Base-by-base conservation (phyloP, 108 stramenopile species). In the Cylindrotheca closterium region DNA sequence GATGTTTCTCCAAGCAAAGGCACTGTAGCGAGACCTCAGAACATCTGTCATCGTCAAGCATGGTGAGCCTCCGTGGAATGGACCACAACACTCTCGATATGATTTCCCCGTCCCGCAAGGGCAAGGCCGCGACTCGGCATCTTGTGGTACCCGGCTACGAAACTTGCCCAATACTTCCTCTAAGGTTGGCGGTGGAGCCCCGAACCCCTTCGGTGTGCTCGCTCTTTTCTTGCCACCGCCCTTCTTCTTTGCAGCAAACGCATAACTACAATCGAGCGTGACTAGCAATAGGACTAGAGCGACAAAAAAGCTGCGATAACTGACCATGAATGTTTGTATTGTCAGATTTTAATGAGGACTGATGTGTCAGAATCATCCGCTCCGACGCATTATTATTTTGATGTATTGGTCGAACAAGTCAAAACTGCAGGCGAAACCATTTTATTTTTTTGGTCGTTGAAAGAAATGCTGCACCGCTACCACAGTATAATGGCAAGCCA, bases 21-120 rank as follows among this genome's bases (percentile, higher is more conserved):
- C 86, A 17, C 75, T 64, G 32, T 88, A 91, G 51, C 90, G 58
- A 26, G 84, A 78, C 25, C 73, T 75, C 48, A 91, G 60, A 0
- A 91, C 86, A 55, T 84, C 73, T 12, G 58, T 34, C 8, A 49
- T 29, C 24, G 62, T 63, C 33, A 68, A 58, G 22, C 79, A 70
- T 54, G 58, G 30, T 37, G 45, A 42, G 8, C 57, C 58, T 47
- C 78, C 67, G 32, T 86, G 84, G 24, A 75, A 74, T 2, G 77
- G 81, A 33, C 58, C 68, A 61, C 90, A 91, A 54, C 90, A 91
- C 0, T 77, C 68, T 18, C 51, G 61, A 58, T 87, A 85, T 5
- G 56, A 37, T 45, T 70, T 58, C 42, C 65, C 55, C 10, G 60
- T 58, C n/a, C 80, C 74, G 51, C 86, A 87, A 0, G 86, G 89